Evolutionary conservation across 768 basidiomycete genomes (phyloP), one percentile per base, ranked within the genome.

Genomic region (Coprinellus micaceus): DNA sequence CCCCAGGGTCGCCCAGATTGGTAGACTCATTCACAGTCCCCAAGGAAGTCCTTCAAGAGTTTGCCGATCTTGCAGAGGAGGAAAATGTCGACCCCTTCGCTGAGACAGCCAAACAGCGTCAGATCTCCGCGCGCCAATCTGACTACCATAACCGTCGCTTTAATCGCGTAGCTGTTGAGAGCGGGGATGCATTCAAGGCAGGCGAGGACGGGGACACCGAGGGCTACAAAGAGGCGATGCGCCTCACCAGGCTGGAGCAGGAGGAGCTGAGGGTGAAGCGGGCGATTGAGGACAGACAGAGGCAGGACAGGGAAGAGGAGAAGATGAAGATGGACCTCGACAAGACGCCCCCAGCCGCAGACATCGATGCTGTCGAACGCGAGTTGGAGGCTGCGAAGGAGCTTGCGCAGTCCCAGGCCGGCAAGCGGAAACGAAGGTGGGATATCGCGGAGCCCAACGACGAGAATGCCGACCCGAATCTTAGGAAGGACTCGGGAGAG

Each of bases 171-270:
- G 88, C 87, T 26, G 82, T 88, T 58, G 89, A 89, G 40, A 89
- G 91, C 53, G 82, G 81, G 9, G 90, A 93, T 72, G 91, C 85
- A 0, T 94, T 92, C 63, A 74, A 82, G 57, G 79, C 85, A 36
- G 78, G 66, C 2, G 83, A 77, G 60, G 83, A 84, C 26, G 79
- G 81, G 1, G 91, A 93, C 66, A 28, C 50, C 21, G 92, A 93
- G 45, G 90, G 91, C 2, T 99, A 98, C 70, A 95, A 91, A 67
- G 96, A 98, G 67, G 91, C 94, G 12, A 99, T 98, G 97, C 81
- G 94, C 66, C 66, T 95, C 63, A 79, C 89, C 58, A 84, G 86
- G 67, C 74, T 99, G 71, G 94, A 98, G 79, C 89, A 91, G 73
- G 97, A 98, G 74, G 97, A 98, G 73, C 77, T 74, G 61, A 76